Evolutionary conservation across 1,284 basidiomycete genomes (phyloP).

Genomic region (Lignosus rhinocerotis): DNA sequence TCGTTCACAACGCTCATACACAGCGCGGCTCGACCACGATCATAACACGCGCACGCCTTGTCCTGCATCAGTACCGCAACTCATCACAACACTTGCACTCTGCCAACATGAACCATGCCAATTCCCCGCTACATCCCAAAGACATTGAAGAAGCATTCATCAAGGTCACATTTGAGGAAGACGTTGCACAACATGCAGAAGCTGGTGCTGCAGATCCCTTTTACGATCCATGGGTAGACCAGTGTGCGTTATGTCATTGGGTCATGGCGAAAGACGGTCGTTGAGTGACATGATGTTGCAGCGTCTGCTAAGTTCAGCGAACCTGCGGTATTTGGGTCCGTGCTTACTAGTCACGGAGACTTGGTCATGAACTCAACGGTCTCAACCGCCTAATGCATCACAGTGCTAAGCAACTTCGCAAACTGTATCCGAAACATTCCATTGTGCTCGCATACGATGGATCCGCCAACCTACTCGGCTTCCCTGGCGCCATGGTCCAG

Average conservation of each 20-base stretch:
- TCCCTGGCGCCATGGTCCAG: constrained; percentile 48
- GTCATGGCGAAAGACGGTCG: background rate
- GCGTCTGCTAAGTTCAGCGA: constrained; percentile 51
- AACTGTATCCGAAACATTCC: constrained; percentile 62
- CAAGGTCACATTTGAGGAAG: constrained; percentile 47
- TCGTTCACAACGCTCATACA: background rate
- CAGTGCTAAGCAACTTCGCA: constrained; percentile 54
- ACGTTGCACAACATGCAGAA: constrained; percentile 12
- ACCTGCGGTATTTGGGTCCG: constrained; percentile 49
- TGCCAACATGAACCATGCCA: background rate
- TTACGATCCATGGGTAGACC: constrained; percentile 53
- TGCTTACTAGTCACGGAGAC: background rate
- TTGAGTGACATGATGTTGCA: constrained; percentile 25
- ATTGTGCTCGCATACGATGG: constrained; percentile 53
- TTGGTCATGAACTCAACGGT: background rate
- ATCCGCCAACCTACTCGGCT: constrained; percentile 47
- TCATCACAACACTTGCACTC: background rate
- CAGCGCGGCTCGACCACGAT: background rate
- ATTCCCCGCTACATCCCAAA: constrained; percentile 4
- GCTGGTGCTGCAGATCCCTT: constrained; percentile 30
- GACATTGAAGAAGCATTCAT: constrained; percentile 49
- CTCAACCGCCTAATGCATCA: background rate
- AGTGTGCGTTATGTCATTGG: constrained; percentile 39
- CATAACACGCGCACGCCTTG: background rate
- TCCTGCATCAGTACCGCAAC: background rate